These are phyloP conservation scores for Arabidopsis lyrata DNA, from an alignment of 441 rosid species.

Conservation along the genomic window DNA sequence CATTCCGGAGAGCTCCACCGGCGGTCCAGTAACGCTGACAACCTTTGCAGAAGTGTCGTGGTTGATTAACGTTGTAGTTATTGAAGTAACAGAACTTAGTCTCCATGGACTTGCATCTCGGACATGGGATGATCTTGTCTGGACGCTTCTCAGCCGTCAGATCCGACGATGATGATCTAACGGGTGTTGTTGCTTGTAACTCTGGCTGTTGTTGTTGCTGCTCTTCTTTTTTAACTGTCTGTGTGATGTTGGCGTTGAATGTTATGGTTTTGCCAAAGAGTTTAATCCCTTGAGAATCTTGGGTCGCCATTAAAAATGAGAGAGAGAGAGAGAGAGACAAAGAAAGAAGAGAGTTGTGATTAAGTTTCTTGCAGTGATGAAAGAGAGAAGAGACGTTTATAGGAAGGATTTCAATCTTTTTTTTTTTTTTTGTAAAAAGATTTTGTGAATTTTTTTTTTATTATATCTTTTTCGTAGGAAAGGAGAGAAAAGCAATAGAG, in stretches of 20 bases:
- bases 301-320: constrained; percentile 49
- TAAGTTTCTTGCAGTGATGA: constrained; percentile 39
- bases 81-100: constrained; percentile 96
- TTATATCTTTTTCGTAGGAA: constrained; percentile 35
- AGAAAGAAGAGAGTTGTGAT: constrained; percentile 27
- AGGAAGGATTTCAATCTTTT: constrained; percentile 28
- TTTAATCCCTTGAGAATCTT: constrained; percentile 74
- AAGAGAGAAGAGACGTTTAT: constrained; percentile 44
- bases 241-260: constrained; percentile 55
- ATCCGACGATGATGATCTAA: constrained; percentile 46
- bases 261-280: constrained; percentile 80
- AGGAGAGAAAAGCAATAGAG: constrained; percentile 39
- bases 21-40: constrained; percentile 98
- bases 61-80: constrained; percentile 95
- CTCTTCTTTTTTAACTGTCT: constrained; percentile 49
- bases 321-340: constrained; percentile 9
- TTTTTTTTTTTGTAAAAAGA: not conserved
- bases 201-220: constrained; percentile 29
- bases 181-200: constrained; percentile 12
- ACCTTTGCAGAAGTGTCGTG: constrained; percentile 90
- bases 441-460: constrained; percentile 13
- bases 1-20: constrained; percentile 93
- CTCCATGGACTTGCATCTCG: constrained; percentile 94
- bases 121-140: constrained; percentile 90
- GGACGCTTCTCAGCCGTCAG: constrained; percentile 62